phyloP scores from a whole-genome alignment of 2,329 filamentous ascomycete species.

The Fusarium nematophilum region DNA sequence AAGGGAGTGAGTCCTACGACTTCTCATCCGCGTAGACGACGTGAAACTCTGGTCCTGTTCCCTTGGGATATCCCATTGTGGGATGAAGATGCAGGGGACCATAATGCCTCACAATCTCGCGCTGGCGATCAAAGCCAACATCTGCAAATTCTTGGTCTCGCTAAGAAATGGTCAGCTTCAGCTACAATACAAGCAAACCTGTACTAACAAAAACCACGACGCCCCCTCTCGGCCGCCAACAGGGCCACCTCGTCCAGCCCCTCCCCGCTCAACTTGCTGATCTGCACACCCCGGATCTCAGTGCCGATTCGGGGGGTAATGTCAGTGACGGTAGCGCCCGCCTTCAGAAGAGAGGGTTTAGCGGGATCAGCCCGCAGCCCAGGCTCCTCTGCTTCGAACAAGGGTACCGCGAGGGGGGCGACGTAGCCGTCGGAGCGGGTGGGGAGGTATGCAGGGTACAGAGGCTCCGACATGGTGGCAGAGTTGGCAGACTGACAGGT shows the following conservation, averaged over 20 bases:
- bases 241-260: conserved; percentile 47
- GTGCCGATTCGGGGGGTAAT: conserved; percentile 46
- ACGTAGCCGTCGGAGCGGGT: conserved; percentile 47
- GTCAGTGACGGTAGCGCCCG: conserved; percentile 27
- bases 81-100: conserved; percentile 47
- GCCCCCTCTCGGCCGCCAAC: conserved; percentile 46
- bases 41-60: conserved; percentile 48
- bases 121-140: conserved; percentile 46
- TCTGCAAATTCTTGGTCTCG: conserved; percentile 49
- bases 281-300: conserved; percentile 46
- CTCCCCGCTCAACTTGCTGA: conserved; percentile 37
- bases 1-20: conserved; percentile 28
- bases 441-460: conserved; percentile 49
- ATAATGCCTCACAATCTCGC: conserved; percentile 46
- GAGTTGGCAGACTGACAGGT: no score
- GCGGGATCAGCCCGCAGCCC: conserved; percentile 45
- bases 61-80: conserved; percentile 47
- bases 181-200: not conserved
- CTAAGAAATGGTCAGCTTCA: conserved; percentile 19
- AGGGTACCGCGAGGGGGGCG: conserved; percentile 37
- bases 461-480: conserved; percentile 36
- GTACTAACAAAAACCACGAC: conserved; percentile 47
- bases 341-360: conserved; percentile 36
- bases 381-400: conserved; percentile 47
- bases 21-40: conserved; percentile 49